Percentiles rank a stretch among this genome's conserved stretches.
Evolutionary conservation across 345 rosid species (phyloP).

Genomic region (Populus ilicifolia): DNA sequence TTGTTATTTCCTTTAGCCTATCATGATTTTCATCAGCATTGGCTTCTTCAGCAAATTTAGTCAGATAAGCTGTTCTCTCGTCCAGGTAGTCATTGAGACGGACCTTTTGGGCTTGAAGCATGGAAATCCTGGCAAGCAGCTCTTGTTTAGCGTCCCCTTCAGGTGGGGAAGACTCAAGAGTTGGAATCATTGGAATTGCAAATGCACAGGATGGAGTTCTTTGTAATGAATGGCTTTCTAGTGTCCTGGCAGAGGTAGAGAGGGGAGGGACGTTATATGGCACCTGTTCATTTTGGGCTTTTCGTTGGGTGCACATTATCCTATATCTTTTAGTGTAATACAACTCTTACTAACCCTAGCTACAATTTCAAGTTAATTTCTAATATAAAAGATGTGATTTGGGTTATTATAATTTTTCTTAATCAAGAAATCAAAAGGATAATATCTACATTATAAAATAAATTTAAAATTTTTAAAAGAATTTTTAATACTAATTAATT

Average conservation of each 20-base stretch:
- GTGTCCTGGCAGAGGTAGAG: background rate
- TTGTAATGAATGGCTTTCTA: slow-evolving; percentile 23
- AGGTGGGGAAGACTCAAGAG: slow-evolving; percentile 35
- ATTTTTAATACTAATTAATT: too few relatives aligned
- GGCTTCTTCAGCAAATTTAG: slow-evolving; percentile 85
- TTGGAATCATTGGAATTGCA: slow-evolving; percentile 44
- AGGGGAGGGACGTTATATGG: background rate
- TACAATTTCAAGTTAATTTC: too few relatives aligned
- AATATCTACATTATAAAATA: too few relatives aligned
- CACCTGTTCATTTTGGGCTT: slow-evolving; percentile 25
- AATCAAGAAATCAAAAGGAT: too few relatives aligned
- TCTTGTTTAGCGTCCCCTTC: slow-evolving; percentile 82
- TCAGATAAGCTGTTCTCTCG: slow-evolving; percentile 66
- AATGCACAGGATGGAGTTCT: slow-evolving; percentile 32
- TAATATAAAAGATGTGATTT: too few relatives aligned
- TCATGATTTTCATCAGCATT: slow-evolving; percentile 42
- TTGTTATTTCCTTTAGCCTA: background rate
- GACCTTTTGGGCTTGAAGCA: slow-evolving; percentile 80
- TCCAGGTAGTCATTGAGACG: slow-evolving; percentile 84
- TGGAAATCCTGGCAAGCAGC: slow-evolving; percentile 73
- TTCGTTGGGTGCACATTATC: slow-evolving; percentile 18
- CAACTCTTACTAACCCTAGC: background rate
- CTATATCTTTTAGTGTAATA: background rate
- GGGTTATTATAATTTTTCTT: too few relatives aligned
- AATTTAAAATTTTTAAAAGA: too few relatives aligned